Conservation (phyloP, 2,329 filamentous ascomycete species). For the Magnaporthales sp. region DNA sequence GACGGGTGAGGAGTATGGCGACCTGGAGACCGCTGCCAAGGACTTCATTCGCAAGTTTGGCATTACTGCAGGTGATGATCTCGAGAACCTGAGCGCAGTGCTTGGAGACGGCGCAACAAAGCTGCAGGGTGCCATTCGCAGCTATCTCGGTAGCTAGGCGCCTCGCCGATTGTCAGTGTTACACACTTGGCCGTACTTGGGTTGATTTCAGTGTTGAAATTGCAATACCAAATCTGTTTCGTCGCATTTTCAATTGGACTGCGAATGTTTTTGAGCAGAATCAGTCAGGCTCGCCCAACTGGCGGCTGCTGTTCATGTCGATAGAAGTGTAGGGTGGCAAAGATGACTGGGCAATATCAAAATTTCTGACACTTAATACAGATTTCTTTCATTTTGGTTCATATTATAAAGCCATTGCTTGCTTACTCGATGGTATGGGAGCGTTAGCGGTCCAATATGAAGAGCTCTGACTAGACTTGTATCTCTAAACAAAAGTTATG, state of each 20-base stretch:
- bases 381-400: neutral
- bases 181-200: neutral
- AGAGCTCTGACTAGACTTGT: too few relatives aligned
- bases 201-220: neutral
- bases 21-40: conserved; percentile 87
- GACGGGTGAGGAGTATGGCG: conserved; percentile 69
- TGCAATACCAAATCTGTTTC: neutral
- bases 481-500: too few relatives aligned
- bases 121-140: conserved; percentile 67
- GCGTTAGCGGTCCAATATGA: too few relatives aligned
- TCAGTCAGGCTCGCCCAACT: too few relatives aligned
- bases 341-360: neutral
- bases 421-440: too few relatives aligned
- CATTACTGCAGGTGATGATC: conserved; percentile 88
- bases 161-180: neutral
- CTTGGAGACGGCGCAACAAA: conserved; percentile 79
- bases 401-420: neutral
- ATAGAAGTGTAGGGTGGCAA: neutral
- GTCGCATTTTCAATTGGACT: neutral
- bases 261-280: neutral
- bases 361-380: neutral
- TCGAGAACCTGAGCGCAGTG: conserved; percentile 79
- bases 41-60: conserved; percentile 95
- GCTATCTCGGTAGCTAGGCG: conserved; percentile 50
- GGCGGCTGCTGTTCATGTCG: neutral